Evolutionary conservation across 2,329 filamentous ascomycete genomes (phyloP), one percentile per base, ranked within the genome.

Genomic region (Trichoderma oligosporum): DNA sequence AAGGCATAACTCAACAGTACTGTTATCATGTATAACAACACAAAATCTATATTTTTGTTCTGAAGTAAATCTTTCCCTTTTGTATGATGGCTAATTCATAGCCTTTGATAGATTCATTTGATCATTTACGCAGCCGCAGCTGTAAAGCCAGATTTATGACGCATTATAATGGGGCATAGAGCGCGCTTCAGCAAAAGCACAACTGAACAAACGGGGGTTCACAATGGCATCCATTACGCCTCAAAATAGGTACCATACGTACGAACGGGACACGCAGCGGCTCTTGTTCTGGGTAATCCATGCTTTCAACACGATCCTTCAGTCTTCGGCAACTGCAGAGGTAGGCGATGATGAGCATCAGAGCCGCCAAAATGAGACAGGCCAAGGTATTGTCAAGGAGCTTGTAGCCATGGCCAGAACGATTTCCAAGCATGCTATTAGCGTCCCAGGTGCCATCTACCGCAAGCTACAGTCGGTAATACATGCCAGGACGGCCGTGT

Each of bases 211-310:
- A 18, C 29, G 9, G 11, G 11, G 2, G 2, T 14, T 47, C 44
- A 47, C 11, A 35, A 47, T 35, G 27, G 44, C 27, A n/a, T 31
- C 27, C n/a, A 20, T 33, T 12, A 7, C 22, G 44, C 44, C 44
- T 33, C 66, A 63, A 2, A 73, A 73, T 38, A 51, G 64, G 0
- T 76, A 76, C 29, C 60, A 71, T n/a, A 52, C 54, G 7, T 78
- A 76, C 62, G 77, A 76, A 59, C 68, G 63, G 31, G 70, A 77
- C 38, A 73, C 69, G 0, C 71, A 63, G 46, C 64, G 67, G 18
- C 60, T 74, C 1, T 51, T 74, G 2, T 73, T 71, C 56, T 78
- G 73, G 73, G 63, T 77, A 31, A 65, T 76, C 7, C 66, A 70
- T 38, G 63, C 67, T 4, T 73, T 70, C 9, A 76, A 75, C 59